phyloP scores from a whole-genome alignment of 2,329 filamentous ascomycete species.

The Coniochaeta prunicola region DNA sequence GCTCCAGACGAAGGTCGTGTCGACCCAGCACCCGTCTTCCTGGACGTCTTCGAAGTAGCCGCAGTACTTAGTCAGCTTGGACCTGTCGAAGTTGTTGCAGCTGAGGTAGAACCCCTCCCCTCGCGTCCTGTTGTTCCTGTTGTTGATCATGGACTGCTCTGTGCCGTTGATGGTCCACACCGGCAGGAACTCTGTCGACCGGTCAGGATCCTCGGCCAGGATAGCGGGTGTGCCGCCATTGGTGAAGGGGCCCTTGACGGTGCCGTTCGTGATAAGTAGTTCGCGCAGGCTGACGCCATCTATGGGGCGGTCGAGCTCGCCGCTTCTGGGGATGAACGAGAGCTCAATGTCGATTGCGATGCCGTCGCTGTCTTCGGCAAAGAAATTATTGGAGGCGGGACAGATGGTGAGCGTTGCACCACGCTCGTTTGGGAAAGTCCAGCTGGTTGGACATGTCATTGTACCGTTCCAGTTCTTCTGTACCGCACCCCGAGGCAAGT shows the following conservation, averaged over 20 bases:
- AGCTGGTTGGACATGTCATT: neutral
- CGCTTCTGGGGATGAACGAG: neutral
- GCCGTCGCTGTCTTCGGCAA: neutral
- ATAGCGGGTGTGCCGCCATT: neutral
- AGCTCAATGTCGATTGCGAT: neutral
- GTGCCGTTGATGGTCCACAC: neutral
- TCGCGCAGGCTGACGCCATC: neutral
- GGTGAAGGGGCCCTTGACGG: neutral
- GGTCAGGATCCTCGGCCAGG: neutral
- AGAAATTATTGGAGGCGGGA: neutral
- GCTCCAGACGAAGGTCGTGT: neutral
- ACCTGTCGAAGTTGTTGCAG: neutral
- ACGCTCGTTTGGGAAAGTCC: neutral
- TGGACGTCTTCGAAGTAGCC: neutral
- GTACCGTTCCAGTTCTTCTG: neutral
- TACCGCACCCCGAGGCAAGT: neutral
- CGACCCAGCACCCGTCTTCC: neutral
- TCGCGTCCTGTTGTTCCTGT: neutral
- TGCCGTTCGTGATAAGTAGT: neutral
- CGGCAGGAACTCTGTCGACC: neutral
- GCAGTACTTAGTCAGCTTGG: neutral
- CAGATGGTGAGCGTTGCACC: neutral
- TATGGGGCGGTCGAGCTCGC: neutral
- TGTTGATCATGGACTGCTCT: neutral
- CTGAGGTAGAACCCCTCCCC: neutral